phyloP scores from a whole-genome alignment of 2,329 filamentous ascomycete species.

The Fusarium chaquense region DNA sequence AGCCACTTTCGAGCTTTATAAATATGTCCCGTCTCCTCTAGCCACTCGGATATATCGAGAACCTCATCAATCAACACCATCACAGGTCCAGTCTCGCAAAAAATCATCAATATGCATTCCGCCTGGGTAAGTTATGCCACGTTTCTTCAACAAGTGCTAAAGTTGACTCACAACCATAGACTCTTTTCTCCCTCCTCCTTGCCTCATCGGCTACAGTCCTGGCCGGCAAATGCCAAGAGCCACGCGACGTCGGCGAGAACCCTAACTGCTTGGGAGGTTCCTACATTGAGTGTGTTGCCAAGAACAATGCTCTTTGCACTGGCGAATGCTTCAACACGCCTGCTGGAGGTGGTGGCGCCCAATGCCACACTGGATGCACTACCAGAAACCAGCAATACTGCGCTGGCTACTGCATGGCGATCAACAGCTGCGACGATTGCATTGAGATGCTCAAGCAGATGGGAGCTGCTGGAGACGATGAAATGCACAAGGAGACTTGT shows the following conservation, averaged over 20 bases:
- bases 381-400: slow-evolving; percentile 9
- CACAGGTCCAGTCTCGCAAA: neutral
- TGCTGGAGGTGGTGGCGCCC: neutral
- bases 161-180: neutral
- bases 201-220: neutral
- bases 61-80: neutral
- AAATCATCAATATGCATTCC: neutral
- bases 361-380: neutral
- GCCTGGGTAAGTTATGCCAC: neutral
- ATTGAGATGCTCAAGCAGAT: neutral
- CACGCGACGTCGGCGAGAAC: neutral
- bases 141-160: rapidly evolving
- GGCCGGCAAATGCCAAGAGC: neutral
- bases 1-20: rapidly evolving
- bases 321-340: neutral
- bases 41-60: rapidly evolving
- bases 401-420: slow-evolving; percentile 3
- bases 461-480: neutral
- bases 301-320: neutral
- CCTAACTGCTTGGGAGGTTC: neutral
- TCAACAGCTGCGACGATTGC: neutral
- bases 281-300: neutral
- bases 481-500: neutral
- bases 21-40: rapidly evolving
- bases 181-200: neutral